These are phyloP conservation scores for Ustilago xerochloae DNA, from an alignment of 1,284 basidiomycete genomes.

Conservation along the genomic window DNA sequence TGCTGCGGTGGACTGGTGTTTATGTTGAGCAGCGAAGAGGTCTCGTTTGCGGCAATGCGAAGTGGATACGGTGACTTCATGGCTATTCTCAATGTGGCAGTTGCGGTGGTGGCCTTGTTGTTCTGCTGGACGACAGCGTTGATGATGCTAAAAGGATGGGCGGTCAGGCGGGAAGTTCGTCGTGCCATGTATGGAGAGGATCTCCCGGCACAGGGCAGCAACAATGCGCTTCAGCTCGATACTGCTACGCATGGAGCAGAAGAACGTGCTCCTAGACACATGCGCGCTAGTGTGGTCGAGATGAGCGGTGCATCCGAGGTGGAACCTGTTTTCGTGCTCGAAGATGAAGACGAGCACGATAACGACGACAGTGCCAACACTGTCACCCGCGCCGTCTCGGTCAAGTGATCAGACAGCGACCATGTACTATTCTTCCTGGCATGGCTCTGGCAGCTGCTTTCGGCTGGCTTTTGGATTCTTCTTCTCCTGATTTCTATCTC, in stretches of 20 bases:
- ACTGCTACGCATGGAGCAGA: conserved; percentile 5
- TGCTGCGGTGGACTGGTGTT: conserved; percentile 89
- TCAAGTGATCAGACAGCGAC: neutral
- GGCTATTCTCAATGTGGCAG: conserved; percentile 63
- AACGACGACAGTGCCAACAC: conserved; percentile 6
- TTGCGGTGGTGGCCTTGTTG: conserved; percentile 58
- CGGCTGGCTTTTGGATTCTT: neutral
- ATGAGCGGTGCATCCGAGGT: neutral
- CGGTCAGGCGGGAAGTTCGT: conserved; percentile 45
- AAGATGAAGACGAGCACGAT: conserved; percentile 38
- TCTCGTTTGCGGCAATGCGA: conserved; percentile 91
- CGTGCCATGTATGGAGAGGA: conserved; percentile 2
- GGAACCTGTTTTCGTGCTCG: conserved; percentile 44
- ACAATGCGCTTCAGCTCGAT: conserved; percentile 16
- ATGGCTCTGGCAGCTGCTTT: neutral
- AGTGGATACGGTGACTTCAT: conserved; percentile 82
- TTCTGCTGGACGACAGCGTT: conserved; percentile 59
- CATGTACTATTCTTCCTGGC: neutral
- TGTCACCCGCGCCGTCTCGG: too few relatives aligned
- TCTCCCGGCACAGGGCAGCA: neutral
- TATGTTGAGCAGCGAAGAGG: conserved; percentile 89
- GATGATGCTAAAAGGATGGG: conserved; percentile 63
- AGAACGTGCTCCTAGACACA: conserved; percentile 23
- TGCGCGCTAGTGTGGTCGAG: conserved; percentile 25
- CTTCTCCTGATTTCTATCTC: neutral